Evolutionary conservation across 345 rosid genomes (phyloP).

Genomic region (Lepidium africanum): DNA sequence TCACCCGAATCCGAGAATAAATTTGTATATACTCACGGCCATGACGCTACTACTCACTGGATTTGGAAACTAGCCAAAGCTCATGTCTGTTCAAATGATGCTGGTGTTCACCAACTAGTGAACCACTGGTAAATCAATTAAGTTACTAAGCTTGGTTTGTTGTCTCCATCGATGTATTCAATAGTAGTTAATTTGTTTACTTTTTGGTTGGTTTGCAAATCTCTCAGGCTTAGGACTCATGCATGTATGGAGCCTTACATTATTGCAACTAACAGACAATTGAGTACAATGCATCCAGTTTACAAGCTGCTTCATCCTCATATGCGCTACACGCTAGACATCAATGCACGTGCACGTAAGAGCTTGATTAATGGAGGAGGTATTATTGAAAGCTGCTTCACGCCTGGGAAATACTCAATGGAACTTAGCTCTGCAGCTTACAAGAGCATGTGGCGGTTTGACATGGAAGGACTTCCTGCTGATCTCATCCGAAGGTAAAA

Average conservation of each 20-base stretch:
- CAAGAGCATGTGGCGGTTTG: constrained; percentile 72
- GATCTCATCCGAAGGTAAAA: constrained; percentile 78
- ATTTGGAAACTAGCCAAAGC: constrained; percentile 95
- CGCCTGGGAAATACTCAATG: constrained; percentile 74
- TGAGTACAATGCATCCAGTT: constrained; percentile 84
- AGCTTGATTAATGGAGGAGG: constrained; percentile 92
- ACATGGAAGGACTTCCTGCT: constrained; percentile 91
- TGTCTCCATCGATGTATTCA: not conserved
- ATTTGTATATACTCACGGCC: constrained; percentile 59
- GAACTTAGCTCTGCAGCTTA: constrained; percentile 92
- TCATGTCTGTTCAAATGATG: constrained; percentile 83
- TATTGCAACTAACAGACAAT: constrained; percentile 80
- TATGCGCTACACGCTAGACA: constrained; percentile 87
- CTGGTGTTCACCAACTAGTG: constrained; percentile 88
- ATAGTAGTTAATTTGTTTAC: not conserved
- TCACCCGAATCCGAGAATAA: constrained; percentile 44
- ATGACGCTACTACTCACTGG: constrained; percentile 85
- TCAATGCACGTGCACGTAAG: constrained; percentile 86
- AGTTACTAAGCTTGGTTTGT: not conserved
- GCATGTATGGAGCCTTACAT: constrained; percentile 90
- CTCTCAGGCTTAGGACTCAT: constrained; percentile 78
- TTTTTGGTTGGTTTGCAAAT: not conserved
- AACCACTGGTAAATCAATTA: constrained; percentile 64
- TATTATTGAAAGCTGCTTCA: constrained; percentile 75
- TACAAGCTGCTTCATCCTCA: constrained; percentile 84